Evolutionary conservation across 73 alveolate species (phyloP), one percentile per base, ranked within the genome.

Genomic region (Paramecium primaurelia): DNA sequence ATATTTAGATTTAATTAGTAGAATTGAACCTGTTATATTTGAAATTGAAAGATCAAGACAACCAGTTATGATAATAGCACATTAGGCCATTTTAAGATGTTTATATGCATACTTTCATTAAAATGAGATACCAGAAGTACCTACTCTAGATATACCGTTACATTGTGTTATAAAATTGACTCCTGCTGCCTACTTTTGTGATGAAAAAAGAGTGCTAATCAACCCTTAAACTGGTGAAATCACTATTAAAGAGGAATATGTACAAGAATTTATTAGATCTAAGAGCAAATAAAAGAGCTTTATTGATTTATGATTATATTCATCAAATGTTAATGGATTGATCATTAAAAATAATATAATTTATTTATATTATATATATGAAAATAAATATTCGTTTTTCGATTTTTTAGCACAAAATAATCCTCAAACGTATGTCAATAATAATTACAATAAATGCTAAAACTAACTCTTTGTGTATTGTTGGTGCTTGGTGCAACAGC

Each of bases 1-100:
- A 64, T 93, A 86, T 58, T 51, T 58, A 16, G 96, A 93, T 88
- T 88, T 93, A 34, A 93, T 93, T 5, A 54, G 59, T 18, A 86
- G 96, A 59, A 59, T 93, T 3, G 93, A 93, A 34, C 92, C 96
- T 16, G 80, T 83, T 6, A 49, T 88, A n/a, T 86, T 93, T 26
- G 96, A 93, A 20, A 68, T 93, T 18, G 96, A 93, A 51, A 32
- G 96, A 8, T 58, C 90, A 1, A n/a, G 58, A 16, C 30, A 86
- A 45, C 96, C 96, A 6, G 73, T 80, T 9, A 36, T 93, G 37
- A 59, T 88, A 11, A 87, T 93, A 22, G 90, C 92, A 20, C 96
- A 93, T 51, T 51, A 69, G 16, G 94, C 96, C 6, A 45, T 85
- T 18, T n/a, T 93, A 16, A 75, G 94, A 20, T 93, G 96, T 20